Conservation (phyloP, 2,329 filamentous ascomycete genomes). For the Kalmusia sp. region DNA sequence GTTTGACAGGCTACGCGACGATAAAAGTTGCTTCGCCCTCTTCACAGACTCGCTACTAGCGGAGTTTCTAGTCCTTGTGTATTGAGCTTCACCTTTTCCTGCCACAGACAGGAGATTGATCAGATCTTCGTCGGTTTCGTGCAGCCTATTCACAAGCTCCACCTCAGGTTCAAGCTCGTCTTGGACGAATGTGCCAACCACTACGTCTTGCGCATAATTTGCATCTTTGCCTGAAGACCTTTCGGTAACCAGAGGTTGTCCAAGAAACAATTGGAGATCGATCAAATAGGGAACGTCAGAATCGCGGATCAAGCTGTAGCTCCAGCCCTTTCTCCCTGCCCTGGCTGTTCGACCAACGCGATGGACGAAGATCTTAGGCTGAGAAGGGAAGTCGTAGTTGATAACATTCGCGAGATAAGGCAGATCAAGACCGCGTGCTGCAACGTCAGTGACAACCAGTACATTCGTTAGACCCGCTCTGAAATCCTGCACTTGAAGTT, state of each 20-base stretch:
- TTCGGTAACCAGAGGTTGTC: conserved; percentile 81
- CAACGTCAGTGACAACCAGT: conserved; percentile 94
- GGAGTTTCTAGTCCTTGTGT: conserved; percentile 86
- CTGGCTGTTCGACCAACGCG: conserved; percentile 94
- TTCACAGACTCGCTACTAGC: conserved; percentile 92
- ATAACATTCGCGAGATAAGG: conserved; percentile 95
- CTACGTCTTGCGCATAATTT: conserved; percentile 82
- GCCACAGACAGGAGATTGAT: conserved; percentile 74
- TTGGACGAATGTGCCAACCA: conserved; percentile 78
- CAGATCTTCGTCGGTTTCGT: conserved; percentile 79
- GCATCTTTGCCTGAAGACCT: conserved; percentile 64
- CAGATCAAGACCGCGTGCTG: conserved; percentile 97
- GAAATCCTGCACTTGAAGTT: conserved; percentile 91
- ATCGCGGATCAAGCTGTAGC: conserved; percentile 88
- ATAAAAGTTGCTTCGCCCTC: conserved; percentile 78
- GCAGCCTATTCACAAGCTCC: conserved; percentile 83
- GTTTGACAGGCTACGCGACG: conserved; percentile 73
- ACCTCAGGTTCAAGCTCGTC: conserved; percentile 76
- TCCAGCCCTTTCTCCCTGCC: conserved; percentile 92
- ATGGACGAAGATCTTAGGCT: conserved; percentile 96
- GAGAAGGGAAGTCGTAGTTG: conserved; percentile 97
- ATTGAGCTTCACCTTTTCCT: conserved; percentile 89
- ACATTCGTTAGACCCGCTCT: conserved; percentile 84
- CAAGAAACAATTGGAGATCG: conserved; percentile 92
- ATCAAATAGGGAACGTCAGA: conserved; percentile 90